Conservation (phyloP, 1,284 basidiomycete genomes). For the Clitocybe nebularis region DNA sequence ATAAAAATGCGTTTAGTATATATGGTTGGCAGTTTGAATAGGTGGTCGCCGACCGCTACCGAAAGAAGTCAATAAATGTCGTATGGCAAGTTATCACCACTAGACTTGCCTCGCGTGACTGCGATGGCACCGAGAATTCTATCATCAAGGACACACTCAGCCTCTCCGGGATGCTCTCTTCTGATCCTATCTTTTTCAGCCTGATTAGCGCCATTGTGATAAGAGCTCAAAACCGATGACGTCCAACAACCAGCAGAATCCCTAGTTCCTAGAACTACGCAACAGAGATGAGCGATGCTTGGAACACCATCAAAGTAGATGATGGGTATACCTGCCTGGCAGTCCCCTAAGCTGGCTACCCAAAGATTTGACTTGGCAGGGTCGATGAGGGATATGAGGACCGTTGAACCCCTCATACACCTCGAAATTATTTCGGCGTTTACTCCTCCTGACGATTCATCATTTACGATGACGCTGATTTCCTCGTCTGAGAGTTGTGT, state of each 20-base stretch:
- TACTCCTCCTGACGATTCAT: constrained; percentile 33
- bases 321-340: constrained; percentile 48
- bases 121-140: constrained; percentile 63
- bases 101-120: constrained; percentile 54
- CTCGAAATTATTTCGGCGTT: constrained; percentile 32
- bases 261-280: constrained; percentile 45
- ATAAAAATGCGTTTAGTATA: constrained; percentile 55
- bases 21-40: constrained; percentile 55
- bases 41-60: constrained; percentile 59
- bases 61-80: not conserved
- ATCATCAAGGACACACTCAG: constrained; percentile 42
- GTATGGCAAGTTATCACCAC: not conserved
- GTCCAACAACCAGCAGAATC: constrained; percentile 27
- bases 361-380: constrained; percentile 49
- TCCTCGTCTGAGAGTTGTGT: constrained; percentile 40
- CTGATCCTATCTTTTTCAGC: constrained; percentile 45
- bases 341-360: constrained; percentile 65
- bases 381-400: constrained; percentile 53
- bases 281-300: constrained; percentile 1
- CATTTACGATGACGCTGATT: constrained; percentile 34
- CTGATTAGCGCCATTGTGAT: constrained; percentile 53
- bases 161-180: constrained; percentile 53
- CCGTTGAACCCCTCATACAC: constrained; percentile 62
- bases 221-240: constrained; percentile 40
- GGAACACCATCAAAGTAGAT: not conserved